A percentile compares a stretch with the other conserved stretches of the same genome.
Evolutionary conservation across 169 alveolate species (phyloP).

Genomic region (Cyclospora cayetanensis): DNA sequence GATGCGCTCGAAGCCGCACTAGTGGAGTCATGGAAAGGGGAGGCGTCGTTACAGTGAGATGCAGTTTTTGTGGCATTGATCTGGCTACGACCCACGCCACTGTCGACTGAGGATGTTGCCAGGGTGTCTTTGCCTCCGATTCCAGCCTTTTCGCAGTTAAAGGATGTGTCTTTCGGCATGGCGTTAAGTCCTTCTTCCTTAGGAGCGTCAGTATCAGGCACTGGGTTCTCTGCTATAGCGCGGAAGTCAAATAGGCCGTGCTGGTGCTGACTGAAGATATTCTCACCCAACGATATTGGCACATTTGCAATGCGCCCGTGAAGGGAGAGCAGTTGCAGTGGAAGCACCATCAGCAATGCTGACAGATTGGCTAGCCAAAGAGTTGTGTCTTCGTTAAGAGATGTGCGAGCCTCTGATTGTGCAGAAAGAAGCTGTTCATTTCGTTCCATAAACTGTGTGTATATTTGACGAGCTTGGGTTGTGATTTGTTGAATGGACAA

Average conservation of each 20-base stretch:
- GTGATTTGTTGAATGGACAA: background rate
- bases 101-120: too few relatives aligned
- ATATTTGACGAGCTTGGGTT: background rate
- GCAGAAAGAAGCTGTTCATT: background rate
- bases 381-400: background rate
- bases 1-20: background rate
- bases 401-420: background rate
- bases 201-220: background rate
- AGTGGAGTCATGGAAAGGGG: too few relatives aligned
- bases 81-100: too few relatives aligned
- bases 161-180: too few relatives aligned
- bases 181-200: too few relatives aligned
- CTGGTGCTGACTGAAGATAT: background rate
- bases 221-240: background rate
- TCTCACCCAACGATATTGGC: background rate
- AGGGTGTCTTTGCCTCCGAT: too few relatives aligned
- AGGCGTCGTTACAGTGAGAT: too few relatives aligned
- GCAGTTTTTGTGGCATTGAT: too few relatives aligned
- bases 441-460: background rate
- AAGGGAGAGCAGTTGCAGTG: background rate
- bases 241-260: constrained; percentile 22
- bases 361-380: background rate
- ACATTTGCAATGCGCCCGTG: background rate
- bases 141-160: too few relatives aligned
- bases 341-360: background rate